Conservation (phyloP, 148 eudicot genomes). For the Gaultheria prostrata region DNA sequence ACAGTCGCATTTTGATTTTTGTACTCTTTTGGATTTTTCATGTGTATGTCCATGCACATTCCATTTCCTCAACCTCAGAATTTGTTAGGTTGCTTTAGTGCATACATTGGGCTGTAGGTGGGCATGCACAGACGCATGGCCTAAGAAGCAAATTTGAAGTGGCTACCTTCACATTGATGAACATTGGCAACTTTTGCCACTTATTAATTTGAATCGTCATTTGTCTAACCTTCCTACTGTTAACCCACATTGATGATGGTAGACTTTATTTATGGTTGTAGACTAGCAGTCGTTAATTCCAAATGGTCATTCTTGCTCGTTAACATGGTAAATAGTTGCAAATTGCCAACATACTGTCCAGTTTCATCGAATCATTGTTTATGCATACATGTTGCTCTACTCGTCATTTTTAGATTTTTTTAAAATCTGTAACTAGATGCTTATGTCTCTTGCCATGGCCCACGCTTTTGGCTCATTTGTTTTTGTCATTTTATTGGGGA, state of each 20-base stretch:
- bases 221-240: background rate
- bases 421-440: background rate
- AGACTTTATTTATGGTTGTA: background rate
- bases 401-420: background rate
- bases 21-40: background rate
- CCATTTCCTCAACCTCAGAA: background rate
- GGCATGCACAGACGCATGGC: background rate
- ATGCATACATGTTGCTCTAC: background rate
- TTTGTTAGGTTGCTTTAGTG: background rate
- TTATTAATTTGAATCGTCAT: background rate
- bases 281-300: background rate
- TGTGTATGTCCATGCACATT: background rate
- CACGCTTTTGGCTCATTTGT: slow-evolving; percentile 15
- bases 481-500: slow-evolving; percentile 25
- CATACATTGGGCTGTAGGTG: background rate
- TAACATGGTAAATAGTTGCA: slow-evolving; percentile 7
- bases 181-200: background rate
- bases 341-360: slow-evolving; percentile 9
- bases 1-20: background rate
- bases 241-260: background rate
- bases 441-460: background rate
- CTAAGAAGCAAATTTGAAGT: background rate
- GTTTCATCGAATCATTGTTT: background rate
- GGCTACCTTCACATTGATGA: background rate
- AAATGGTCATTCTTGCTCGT: background rate